Evolutionary conservation across 2,329 filamentous ascomycete species (phyloP), one percentile per base, ranked within the genome.

Genomic region (Colletotrichum orbiculare): DNA sequence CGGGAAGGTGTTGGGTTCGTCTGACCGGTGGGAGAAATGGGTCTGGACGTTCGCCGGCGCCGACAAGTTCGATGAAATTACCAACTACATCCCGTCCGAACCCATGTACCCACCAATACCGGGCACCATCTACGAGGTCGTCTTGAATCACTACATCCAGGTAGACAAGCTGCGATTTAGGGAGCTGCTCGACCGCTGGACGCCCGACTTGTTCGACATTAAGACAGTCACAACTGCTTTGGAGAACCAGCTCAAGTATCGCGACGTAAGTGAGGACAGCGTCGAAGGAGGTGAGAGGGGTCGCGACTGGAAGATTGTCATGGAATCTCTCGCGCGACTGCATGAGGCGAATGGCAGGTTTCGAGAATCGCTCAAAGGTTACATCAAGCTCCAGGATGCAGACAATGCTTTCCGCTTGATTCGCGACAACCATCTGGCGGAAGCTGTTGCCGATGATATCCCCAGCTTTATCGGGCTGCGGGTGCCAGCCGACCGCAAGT

Each of bases 11-110:
- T 82, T 99, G 1, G 89, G 89, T 47, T 93, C 90, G 1, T 88
- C 93, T 1, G 84, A 91, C 52, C 84, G 91, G 70, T 99, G 96
- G 96, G 94, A 98, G 78, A 93, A 96, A 72, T 98, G 95, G 94
- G 91, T 96, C 6, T 96, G 92, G 88, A 90, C 88, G 0, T 99
- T 99, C 78, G 93, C 94, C 8, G 91, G 93, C 45, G 91, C 92
- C 2, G 87, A 92, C 68, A 93, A 89, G 73, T 93, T 97, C 71
- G 93, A 97, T 74, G 94, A 97, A 71, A 97, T 99, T 66, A 91
- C 92, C 6, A 86, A 91, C 41, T 89, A 91, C 72, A 92, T 99
- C 37, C 96, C 96, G 0, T 89, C 87, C 1, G 86, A 89, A 57
- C 87, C 89, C n/a, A 84, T 96, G 74, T 87, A 87, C 35, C 94